A percentile compares a stretch with the other conserved stretches of the same genome.
phyloP scores from a whole-genome alignment of 2,329 filamentous ascomycete species.

The Sporothrix euskadiensis region DNA sequence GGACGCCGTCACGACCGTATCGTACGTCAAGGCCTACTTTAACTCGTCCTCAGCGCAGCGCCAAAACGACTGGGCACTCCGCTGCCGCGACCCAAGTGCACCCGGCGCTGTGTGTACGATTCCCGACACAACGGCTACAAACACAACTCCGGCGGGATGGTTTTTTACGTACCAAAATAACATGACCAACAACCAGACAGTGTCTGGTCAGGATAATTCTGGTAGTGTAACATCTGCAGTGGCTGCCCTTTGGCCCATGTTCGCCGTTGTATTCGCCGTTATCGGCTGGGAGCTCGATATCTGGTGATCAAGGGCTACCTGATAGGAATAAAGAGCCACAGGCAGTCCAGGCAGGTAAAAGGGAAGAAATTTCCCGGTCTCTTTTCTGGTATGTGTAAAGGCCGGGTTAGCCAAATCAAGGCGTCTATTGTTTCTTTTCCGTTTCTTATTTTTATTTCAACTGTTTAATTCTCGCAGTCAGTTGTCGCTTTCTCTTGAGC shows the following conservation, averaged over 20 bases:
- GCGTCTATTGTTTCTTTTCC: neutral
- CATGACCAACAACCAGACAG: slow-evolving; percentile 52
- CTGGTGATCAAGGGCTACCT: slow-evolving; percentile 16
- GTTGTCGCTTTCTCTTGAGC: neutral
- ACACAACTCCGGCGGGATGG: slow-evolving; percentile 41
- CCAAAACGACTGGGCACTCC: slow-evolving; percentile 42
- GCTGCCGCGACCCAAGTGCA: slow-evolving; percentile 46
- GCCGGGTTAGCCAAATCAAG: neutral
- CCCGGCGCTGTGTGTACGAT: slow-evolving; percentile 51
- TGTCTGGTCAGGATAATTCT: slow-evolving; percentile 33
- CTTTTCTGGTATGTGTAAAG: neutral
- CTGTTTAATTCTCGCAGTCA: no score
- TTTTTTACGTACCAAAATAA: slow-evolving; percentile 54
- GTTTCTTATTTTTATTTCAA: neutral
- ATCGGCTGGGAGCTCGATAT: slow-evolving; percentile 16
- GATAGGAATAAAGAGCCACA: neutral
- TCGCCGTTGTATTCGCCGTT: neutral
- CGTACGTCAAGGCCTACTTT: slow-evolving; percentile 77
- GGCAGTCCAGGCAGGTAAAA: neutral
- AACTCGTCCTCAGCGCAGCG: slow-evolving; percentile 60
- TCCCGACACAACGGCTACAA: slow-evolving; percentile 47
- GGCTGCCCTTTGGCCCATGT: slow-evolving; percentile 6
- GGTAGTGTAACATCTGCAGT: neutral
- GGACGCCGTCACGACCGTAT: slow-evolving; percentile 64
- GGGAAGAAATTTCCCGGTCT: neutral